Evolutionary conservation across 768 basidiomycete species (phyloP), one percentile per base, ranked within the genome.

Genomic region (Obba rivulosa): DNA sequence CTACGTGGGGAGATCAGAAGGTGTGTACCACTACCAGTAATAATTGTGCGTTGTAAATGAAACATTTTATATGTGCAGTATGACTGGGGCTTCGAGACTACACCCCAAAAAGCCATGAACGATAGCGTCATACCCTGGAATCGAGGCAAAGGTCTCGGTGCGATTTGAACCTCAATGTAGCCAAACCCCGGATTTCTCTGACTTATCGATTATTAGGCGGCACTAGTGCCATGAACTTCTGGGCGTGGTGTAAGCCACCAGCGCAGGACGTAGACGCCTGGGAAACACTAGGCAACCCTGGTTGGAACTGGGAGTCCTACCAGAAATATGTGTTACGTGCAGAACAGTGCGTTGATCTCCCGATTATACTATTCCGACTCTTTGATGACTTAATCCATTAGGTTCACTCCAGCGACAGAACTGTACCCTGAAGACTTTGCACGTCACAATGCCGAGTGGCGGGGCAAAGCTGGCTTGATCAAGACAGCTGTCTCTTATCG

Each of bases 241-340:
- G 61, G 20, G 58, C 54, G 31, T 68, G 61, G 60, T 60, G 38
- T 4, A 54, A 57, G 31, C 68, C 68, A 3, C 59, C 59, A 21
- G 45, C 40, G 2, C 57, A 55, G 16, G 67, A 69, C 34, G 48
- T 69, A 18, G 65, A 69, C 37, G 62, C 11, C 63, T 73, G 43
- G 77, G 46, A 78, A 53, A 62, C 65, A 45, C 65, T 81, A n/a
- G 78, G 78, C 4, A 79, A 79, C 48, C 65, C 67, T 1, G 78
- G 77, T 3, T 81, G 78, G 78, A 78, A 77, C 54, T 80, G 75
- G 75, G 56, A 65, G 0, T n/a, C 41, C 3, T 54, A 45, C 42
- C 23, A 37, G 24, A 66, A 69, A 20, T 72, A 66, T 44, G 45
- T 62, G 10, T 65, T 68, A 37, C 72, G 72, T 48, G 66, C 47